A percentile compares a stretch with the other conserved stretches of the same genome.
Evolutionary conservation across 495 filamentous ascomycete species (phyloP).

Genomic region (Glutinoglossum americanum): DNA sequence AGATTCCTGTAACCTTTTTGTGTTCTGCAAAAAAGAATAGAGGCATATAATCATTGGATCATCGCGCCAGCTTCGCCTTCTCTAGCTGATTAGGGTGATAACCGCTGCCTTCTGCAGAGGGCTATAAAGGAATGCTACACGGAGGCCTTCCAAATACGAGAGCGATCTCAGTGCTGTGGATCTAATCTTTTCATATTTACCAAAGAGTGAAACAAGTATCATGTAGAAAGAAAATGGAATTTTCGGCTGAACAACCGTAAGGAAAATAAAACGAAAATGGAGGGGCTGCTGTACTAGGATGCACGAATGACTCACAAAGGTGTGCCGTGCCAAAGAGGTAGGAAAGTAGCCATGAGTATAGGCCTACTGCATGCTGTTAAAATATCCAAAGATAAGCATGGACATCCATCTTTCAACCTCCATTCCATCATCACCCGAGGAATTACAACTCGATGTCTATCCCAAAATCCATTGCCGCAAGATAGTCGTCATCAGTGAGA

Average conservation of each 20-base stretch:
- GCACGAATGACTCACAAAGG: neutral
- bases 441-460: conserved; percentile 21
- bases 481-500: conserved; percentile 18
- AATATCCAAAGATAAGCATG: neutral
- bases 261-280: neutral
- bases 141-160: neutral
- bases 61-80: neutral
- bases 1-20: neutral
- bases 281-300: neutral
- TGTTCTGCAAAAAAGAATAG: neutral
- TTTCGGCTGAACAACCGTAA: neutral
- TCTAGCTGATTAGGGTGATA: neutral
- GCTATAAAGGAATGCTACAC: neutral
- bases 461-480: conserved; percentile 19
- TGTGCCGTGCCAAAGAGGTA: neutral
- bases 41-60: neutral
- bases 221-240: neutral
- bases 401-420: neutral
- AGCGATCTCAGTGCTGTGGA: neutral
- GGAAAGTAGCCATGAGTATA: neutral
- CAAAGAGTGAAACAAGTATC: neutral
- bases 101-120: neutral
- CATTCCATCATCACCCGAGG: neutral
- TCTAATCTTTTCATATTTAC: neutral
- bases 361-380: neutral